Percentiles rank a stretch among this genome's conserved stretches.
These are phyloP conservation scores for Purshia tridentata DNA, from an alignment of 306 rosid genomes.

Conservation along the genomic window DNA sequence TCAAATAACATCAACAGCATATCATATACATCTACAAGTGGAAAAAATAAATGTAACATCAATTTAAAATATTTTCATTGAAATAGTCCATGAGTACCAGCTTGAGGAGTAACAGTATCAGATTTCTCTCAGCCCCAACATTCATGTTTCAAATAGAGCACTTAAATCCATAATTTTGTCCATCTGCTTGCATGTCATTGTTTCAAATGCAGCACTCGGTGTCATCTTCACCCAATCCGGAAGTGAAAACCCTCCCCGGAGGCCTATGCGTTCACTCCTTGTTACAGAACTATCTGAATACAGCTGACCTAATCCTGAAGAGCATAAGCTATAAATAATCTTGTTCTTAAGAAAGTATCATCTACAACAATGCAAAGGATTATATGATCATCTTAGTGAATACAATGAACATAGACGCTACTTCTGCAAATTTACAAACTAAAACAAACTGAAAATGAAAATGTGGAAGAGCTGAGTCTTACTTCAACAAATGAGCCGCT, in stretches of 20 bases:
- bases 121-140: background rate
- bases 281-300: background rate
- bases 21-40: background rate
- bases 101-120: background rate
- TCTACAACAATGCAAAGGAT: constrained; percentile 14
- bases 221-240: background rate
- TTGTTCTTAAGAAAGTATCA: background rate
- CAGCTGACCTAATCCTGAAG: background rate
- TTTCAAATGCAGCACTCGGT: background rate
- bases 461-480: constrained; percentile 29
- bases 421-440: background rate
- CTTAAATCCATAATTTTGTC: no score
- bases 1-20: background rate
- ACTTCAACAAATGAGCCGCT: constrained; percentile 73
- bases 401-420: background rate
- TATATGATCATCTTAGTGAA: background rate
- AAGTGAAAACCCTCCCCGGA: background rate
- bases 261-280: background rate
- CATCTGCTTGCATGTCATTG: background rate
- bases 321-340: background rate
- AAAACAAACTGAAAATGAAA: constrained; percentile 10
- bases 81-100: background rate
- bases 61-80: background rate
- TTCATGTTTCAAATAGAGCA: background rate
- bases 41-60: background rate